Conservation (phyloP, 1,284 basidiomycete genomes). For the Rhodotorula sp. region DNA sequence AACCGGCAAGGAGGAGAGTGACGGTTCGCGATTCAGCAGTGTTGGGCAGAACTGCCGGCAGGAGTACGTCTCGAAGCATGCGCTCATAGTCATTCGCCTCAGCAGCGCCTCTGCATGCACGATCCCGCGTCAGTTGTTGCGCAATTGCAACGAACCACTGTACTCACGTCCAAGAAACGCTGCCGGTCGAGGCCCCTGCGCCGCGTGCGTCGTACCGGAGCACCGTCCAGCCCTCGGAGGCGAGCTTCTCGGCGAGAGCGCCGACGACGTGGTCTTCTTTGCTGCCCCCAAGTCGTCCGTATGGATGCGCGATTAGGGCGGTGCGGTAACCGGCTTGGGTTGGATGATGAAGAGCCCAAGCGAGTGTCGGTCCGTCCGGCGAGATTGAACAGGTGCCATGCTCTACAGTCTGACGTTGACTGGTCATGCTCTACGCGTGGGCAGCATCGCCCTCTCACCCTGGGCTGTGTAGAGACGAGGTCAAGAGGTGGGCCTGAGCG, state of each 20-base stretch:
- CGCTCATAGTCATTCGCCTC: constrained; percentile 67
- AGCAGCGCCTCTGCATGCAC: constrained; percentile 56
- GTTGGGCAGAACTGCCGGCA: constrained; percentile 51
- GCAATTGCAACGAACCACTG: no score
- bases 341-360: constrained; percentile 5
- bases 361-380: neutral
- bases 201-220: constrained; percentile 72
- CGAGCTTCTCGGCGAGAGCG: constrained; percentile 9
- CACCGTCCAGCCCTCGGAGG: constrained; percentile 56
- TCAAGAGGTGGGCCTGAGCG: neutral
- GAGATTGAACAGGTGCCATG: neutral
- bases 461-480: no score
- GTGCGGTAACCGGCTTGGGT: neutral
- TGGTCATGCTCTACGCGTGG: neutral
- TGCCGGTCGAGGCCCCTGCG: constrained; percentile 66
- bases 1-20: constrained; percentile 21
- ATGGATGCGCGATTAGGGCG: constrained; percentile 42
- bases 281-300: constrained; percentile 35
- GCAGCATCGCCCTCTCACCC: no score
- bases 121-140: no score
- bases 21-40: constrained; percentile 40
- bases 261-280: constrained; percentile 36
- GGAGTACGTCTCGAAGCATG: constrained; percentile 60
- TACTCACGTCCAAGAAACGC: constrained; percentile 58
- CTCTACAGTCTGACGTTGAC: neutral